A percentile compares a stretch with the other conserved stretches of the same genome.
Evolutionary conservation across 1,284 basidiomycete genomes (phyloP).

Genomic region (Earliella scabrosa): DNA sequence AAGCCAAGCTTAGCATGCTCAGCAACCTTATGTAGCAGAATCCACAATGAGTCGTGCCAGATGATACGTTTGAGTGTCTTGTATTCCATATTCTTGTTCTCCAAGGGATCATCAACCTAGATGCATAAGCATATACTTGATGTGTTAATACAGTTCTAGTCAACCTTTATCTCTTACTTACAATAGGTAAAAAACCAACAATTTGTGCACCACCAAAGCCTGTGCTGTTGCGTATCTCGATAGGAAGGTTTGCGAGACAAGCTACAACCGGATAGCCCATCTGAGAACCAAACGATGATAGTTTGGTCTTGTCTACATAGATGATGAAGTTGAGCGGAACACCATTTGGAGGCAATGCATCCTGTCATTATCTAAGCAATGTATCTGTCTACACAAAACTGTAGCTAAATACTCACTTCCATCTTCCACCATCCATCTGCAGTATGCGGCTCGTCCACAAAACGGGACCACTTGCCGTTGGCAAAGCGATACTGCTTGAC

Average conservation of each 20-base stretch:
- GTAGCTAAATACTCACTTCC: conserved; percentile 32
- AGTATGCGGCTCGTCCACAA: conserved; percentile 37
- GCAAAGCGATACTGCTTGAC: conserved; percentile 28
- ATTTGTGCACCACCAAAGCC: conserved; percentile 42
- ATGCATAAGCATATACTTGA: no score
- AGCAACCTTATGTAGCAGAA: conserved; percentile 23
- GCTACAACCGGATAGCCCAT: conserved; percentile 49
- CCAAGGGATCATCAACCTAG: conserved; percentile 23
- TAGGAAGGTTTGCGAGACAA: conserved; percentile 40
- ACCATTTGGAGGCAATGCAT: conserved; percentile 21
- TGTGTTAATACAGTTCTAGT: no score
- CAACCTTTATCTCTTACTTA: no score
- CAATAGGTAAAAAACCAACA: conserved; percentile 50
- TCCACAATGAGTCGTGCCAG: conserved; percentile 34
- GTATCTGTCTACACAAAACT: no score
- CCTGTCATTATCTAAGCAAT: no score
- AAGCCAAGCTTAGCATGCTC: conserved; percentile 25
- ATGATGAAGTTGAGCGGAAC: conserved; percentile 35
- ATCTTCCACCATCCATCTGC: conserved; percentile 32
- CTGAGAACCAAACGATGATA: conserved; percentile 46
- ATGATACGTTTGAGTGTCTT: conserved; percentile 33
- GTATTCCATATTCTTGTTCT: conserved; percentile 21
- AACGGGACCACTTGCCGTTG: conserved; percentile 24
- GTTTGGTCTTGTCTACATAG: conserved; percentile 50
- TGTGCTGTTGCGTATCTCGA: conserved; percentile 41